Percentiles rank a stretch among this genome's conserved stretches.
phyloP scores from a whole-genome alignment of 2,329 filamentous ascomycete species.

The Ceratocystis alfenasii region DNA sequence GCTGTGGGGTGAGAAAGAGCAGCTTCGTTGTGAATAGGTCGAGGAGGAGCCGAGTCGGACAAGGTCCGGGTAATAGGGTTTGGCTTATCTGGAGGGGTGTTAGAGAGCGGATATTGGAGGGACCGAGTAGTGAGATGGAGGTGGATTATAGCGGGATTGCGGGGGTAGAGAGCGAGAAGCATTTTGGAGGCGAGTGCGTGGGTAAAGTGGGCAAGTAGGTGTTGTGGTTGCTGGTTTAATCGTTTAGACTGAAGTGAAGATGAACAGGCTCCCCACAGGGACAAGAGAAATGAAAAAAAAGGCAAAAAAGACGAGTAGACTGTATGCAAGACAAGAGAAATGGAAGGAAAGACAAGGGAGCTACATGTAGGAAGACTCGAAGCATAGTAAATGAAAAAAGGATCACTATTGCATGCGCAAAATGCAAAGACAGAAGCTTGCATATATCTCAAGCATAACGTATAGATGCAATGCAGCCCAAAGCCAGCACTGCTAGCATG shows the following conservation, averaged over 20 bases:
- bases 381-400: background rate
- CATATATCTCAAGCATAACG: background rate
- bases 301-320: background rate
- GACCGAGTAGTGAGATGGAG: background rate
- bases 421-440: background rate
- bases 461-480: background rate
- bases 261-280: background rate
- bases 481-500: background rate
- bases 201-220: too few relatives aligned
- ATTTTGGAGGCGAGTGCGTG: background rate
- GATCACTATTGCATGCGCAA: background rate
- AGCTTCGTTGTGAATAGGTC: conserved; percentile 2
- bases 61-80: conserved; percentile 14
- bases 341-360: background rate
- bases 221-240: background rate
- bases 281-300: background rate
- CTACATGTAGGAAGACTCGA: background rate
- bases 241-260: too few relatives aligned
- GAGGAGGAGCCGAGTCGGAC: conserved; percentile 12
- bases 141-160: background rate
- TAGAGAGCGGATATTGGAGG: conserved; percentile 37
- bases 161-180: background rate
- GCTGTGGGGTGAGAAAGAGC: background rate
- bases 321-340: background rate
- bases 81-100: conserved; percentile 44